These are phyloP conservation scores for Alternaria hordeiaustralica DNA, from an alignment of 2,329 filamentous ascomycete genomes.

Conservation along the genomic window DNA sequence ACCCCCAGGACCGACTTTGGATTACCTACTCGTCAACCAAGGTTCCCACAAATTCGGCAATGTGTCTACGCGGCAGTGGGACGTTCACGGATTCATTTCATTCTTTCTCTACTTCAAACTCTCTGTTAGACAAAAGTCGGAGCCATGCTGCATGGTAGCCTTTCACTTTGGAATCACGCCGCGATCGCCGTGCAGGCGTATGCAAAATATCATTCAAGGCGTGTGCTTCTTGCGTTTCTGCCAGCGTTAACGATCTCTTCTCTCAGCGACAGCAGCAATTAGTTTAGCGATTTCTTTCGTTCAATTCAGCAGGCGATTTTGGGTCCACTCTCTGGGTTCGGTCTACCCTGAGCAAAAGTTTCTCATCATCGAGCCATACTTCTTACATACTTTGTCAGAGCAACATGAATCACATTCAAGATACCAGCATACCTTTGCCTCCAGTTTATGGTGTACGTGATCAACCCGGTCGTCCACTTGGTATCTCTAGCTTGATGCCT, in stretches of 20 bases:
- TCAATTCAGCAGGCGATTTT: not conserved
- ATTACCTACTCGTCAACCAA: not conserved
- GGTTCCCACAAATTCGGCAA: not conserved
- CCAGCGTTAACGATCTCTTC: not conserved
- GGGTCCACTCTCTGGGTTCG: not conserved
- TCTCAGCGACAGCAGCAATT: not conserved
- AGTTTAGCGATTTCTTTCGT: not conserved
- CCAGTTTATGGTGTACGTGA: not conserved
- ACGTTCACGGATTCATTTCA: not conserved
- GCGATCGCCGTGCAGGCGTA: not conserved
- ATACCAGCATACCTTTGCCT: not conserved
- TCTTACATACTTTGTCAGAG: not conserved
- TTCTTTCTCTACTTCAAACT: not conserved
- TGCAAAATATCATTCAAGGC: accelerated
- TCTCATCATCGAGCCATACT: not conserved
- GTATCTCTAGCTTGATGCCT: not conserved
- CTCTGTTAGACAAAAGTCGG: not conserved
- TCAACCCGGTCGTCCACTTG: not conserved
- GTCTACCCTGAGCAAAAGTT: not conserved
- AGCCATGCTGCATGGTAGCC: not conserved
- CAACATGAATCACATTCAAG: not conserved
- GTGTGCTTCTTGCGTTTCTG: not conserved
- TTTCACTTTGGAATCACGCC: not conserved
- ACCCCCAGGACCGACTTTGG: not conserved
- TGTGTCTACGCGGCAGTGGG: not conserved